A percentile compares a stretch with the other conserved stretches of the same genome.
These are phyloP conservation scores for Racocetra persica DNA, from an alignment of 371 early-diverging fungal genomes.

Conservation along the genomic window DNA sequence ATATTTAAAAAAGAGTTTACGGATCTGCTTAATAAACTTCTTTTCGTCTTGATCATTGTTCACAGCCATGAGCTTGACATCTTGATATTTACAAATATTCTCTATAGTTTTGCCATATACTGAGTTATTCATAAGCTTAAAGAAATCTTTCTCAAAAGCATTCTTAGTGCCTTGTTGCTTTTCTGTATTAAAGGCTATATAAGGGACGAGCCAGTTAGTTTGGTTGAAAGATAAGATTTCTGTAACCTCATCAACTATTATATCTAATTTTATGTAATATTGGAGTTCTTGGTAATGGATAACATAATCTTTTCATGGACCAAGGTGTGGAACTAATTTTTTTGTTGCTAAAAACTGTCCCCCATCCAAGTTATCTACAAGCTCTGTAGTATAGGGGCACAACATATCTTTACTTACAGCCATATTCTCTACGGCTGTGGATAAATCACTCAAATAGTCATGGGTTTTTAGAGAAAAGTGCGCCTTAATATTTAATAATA, in stretches of 20 bases:
- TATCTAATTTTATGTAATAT: constrained; percentile 36
- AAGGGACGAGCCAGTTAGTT: background rate
- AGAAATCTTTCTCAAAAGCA: no score
- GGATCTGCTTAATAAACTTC: no score
- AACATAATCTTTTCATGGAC: constrained; percentile 9
- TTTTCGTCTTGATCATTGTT: no score
- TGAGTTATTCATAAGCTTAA: no score
- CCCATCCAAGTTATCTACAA: constrained; percentile 15
- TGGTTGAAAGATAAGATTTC: constrained; percentile 30
- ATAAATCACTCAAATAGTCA: constrained; percentile 31
- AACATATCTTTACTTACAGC: constrained; percentile 16
- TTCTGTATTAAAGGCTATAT: no score
- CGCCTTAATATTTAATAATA: constrained; percentile 21
- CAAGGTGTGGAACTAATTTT: constrained; percentile 30
- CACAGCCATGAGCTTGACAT: no score
- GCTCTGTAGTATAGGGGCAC: background rate
- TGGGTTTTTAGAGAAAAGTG: constrained; percentile 17
- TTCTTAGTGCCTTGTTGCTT: no score
- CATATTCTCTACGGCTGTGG: background rate
- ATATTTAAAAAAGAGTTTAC: no score
- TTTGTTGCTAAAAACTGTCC: constrained; percentile 18
- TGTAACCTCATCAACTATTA: constrained; percentile 36
- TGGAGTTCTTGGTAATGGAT: constrained; percentile 36
- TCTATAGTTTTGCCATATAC: no score
- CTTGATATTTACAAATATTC: no score